A percentile compares a stretch with the other conserved stretches of the same genome.
Conservation (phyloP, 2,329 filamentous ascomycete genomes). For the Didymella pomorum region DNA sequence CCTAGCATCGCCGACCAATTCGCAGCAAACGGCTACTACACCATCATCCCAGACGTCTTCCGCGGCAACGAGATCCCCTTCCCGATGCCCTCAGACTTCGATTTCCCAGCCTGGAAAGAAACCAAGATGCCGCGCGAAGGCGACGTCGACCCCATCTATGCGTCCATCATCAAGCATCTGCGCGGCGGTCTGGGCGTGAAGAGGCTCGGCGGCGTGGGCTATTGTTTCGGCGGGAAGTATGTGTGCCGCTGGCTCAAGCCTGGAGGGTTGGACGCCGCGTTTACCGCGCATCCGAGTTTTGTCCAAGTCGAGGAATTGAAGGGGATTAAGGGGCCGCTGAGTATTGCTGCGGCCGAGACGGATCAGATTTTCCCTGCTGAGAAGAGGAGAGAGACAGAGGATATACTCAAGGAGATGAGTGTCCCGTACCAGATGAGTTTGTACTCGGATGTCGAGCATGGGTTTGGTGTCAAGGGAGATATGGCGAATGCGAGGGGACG, state of each 20-base stretch:
- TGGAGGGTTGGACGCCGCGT: slow-evolving; percentile 73
- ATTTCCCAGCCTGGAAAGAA: slow-evolving; percentile 61
- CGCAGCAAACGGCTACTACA: slow-evolving; percentile 75
- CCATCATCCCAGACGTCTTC: slow-evolving; percentile 75
- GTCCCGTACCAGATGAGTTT: slow-evolving; percentile 79
- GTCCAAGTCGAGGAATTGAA: slow-evolving; percentile 68
- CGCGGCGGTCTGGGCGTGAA: slow-evolving; percentile 61
- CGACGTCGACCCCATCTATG: slow-evolving; percentile 62
- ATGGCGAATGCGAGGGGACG: slow-evolving; percentile 63
- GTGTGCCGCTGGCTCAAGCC: slow-evolving; percentile 70
- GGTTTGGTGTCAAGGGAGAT: slow-evolving; percentile 77
- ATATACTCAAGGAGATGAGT: slow-evolving; percentile 62
- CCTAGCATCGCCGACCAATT: slow-evolving; percentile 72
- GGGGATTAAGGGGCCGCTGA: slow-evolving; percentile 64
- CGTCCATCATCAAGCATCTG: slow-evolving; percentile 65
- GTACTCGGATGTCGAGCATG: slow-evolving; percentile 75
- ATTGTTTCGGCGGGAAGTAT: slow-evolving; percentile 74
- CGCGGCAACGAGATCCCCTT: slow-evolving; percentile 68
- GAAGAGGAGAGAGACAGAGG: slow-evolving; percentile 66
- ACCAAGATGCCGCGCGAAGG: slow-evolving; percentile 49
- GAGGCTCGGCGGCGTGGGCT: slow-evolving; percentile 71
- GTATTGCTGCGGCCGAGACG: slow-evolving; percentile 68
- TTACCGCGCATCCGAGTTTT: slow-evolving; percentile 78
- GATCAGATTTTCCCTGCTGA: slow-evolving; percentile 67
- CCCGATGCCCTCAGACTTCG: slow-evolving; percentile 60